A percentile compares a stretch with the other conserved stretches of the same genome.
phyloP scores from a whole-genome alignment of 148 eudicot genomes.

The Rheum nobile region DNA sequence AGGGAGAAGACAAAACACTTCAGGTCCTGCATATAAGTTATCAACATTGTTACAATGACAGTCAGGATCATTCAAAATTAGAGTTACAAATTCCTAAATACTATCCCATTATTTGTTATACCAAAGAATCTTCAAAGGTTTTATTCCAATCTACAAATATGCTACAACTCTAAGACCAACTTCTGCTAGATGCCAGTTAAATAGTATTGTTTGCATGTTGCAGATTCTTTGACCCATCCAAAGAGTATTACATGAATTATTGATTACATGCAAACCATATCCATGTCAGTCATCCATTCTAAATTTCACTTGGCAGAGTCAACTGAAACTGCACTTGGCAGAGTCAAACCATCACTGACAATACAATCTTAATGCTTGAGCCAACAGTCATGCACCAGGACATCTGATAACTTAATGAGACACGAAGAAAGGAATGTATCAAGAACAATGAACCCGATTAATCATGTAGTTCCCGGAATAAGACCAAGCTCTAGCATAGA shows the following conservation, averaged over 20 bases:
- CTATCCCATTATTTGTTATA: neutral
- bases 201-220: neutral
- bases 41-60: neutral
- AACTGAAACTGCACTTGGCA: neutral
- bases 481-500: neutral
- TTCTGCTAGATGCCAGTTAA: too few species aligned
- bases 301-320: neutral
- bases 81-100: neutral
- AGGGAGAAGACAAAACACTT: conserved; percentile 76
- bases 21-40: conserved; percentile 43
- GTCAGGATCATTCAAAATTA: neutral
- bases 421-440: neutral
- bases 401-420: neutral
- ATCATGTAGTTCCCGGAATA: neutral
- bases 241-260: too few species aligned
- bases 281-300: neutral
- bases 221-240: neutral
- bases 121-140: neutral
- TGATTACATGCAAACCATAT: too few species aligned
- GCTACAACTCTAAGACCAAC: too few species aligned
- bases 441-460: neutral
- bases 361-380: neutral
- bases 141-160: too few species aligned
- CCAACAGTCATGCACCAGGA: neutral
- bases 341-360: neutral